phyloP scores from a whole-genome alignment of 129 eudicot species.

The Escallonia rubra region DNA sequence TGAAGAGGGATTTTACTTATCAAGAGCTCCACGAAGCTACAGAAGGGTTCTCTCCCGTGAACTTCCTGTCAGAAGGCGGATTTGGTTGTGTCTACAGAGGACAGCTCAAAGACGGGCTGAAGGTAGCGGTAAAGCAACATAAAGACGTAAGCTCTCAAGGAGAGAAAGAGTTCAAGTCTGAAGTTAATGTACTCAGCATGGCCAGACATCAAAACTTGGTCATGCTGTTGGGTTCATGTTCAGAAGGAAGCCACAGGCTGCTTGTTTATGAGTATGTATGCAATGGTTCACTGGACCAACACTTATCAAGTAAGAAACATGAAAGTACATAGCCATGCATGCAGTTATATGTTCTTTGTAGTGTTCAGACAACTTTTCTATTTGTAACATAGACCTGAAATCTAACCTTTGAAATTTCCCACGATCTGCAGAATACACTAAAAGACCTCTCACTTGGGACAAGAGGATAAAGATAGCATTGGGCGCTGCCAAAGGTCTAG shows the following conservation, averaged over 20 bases:
- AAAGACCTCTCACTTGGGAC: constrained; percentile 40
- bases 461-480: constrained; percentile 69
- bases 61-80: constrained; percentile 74
- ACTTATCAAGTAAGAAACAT: constrained; percentile 44
- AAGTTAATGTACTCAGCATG: constrained; percentile 59
- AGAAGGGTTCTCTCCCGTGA: constrained; percentile 32
- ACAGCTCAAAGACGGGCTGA: constrained; percentile 35
- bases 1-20: constrained; percentile 45
- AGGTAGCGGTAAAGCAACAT: constrained; percentile 63
- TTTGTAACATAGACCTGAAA: not conserved
- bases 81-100: constrained; percentile 64
- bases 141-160: constrained; percentile 65
- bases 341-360: not conserved
- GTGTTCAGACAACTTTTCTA: not conserved
- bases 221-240: constrained; percentile 65
- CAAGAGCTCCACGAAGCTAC: constrained; percentile 59
- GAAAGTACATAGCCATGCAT: not conserved
- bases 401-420: not conserved
- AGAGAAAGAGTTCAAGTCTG: constrained; percentile 73
- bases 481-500: constrained; percentile 77
- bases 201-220: constrained; percentile 72
- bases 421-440: constrained; percentile 30
- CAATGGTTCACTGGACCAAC: constrained; percentile 58
- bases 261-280: constrained; percentile 75
- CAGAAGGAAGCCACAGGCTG: constrained; percentile 65